phyloP scores from a whole-genome alignment of 148 eudicot genomes.

The Gaultheria prostrata region DNA sequence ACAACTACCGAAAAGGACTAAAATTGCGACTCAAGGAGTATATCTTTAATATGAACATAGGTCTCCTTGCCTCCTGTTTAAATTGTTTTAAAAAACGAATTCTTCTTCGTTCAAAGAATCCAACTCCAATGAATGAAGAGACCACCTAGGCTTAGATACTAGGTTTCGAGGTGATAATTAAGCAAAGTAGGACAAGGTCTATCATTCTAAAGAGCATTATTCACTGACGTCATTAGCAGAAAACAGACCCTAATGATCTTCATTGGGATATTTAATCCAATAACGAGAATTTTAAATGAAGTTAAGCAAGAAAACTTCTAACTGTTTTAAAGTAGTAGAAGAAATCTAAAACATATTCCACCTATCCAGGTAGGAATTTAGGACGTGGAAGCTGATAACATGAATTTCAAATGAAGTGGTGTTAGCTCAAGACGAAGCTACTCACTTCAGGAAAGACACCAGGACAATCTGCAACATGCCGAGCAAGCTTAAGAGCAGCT shows the following conservation, averaged over 20 bases:
- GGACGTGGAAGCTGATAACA: background rate
- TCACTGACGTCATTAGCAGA: conserved; percentile 1
- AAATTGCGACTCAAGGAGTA: background rate
- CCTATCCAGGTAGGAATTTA: background rate
- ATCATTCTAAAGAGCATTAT: background rate
- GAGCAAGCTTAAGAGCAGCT: conserved; percentile 76
- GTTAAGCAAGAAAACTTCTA: background rate
- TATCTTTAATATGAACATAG: background rate
- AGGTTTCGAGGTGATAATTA: background rate
- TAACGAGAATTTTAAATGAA: background rate
- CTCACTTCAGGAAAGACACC: conserved; percentile 88
- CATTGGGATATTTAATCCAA: background rate
- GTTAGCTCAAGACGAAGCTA: conserved; percentile 5
- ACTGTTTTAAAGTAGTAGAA: background rate
- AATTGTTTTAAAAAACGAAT: background rate
- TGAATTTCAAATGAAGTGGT: background rate
- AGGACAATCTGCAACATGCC: conserved; percentile 81
- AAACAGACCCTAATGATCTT: background rate
- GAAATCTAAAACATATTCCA: background rate
- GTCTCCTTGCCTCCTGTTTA: background rate
- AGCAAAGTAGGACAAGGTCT: background rate
- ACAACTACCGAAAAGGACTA: background rate
- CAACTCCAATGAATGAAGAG: background rate
- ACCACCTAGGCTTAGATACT: background rate
- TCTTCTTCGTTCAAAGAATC: background rate